Evolutionary conservation across 352 stramenopile genomes (phyloP).

Genomic region (Globisporangium carolinianum): DNA sequence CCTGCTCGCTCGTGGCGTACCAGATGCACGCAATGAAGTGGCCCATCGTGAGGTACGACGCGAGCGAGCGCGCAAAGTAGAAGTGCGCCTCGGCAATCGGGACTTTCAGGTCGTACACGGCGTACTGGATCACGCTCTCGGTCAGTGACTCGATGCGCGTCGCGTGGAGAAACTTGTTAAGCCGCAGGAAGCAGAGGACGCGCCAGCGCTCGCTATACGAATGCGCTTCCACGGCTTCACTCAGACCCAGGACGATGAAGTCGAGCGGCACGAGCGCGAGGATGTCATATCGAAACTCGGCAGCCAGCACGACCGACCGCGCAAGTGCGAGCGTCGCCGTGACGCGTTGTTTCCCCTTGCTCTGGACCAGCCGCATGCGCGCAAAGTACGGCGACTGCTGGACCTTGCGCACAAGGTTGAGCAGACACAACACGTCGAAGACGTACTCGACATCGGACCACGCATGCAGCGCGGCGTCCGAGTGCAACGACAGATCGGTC

Average conservation of each 20-base stretch:
- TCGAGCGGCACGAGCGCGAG: slow-evolving; percentile 45
- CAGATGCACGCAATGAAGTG: slow-evolving; percentile 60
- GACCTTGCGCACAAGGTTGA: slow-evolving; percentile 39
- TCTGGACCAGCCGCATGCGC: slow-evolving; percentile 1
- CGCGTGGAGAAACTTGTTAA: slow-evolving; percentile 47
- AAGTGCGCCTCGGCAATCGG: slow-evolving; percentile 32
- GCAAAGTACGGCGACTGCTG: slow-evolving; percentile 13
- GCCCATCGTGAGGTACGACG: slow-evolving; percentile 46
- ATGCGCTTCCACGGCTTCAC: slow-evolving; percentile 3
- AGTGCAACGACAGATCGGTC: slow-evolving; percentile 25
- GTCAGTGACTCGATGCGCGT: slow-evolving; percentile 29
- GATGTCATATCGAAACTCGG: slow-evolving; percentile 30
- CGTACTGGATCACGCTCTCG: slow-evolving; percentile 50
- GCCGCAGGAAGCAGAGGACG: slow-evolving; percentile 32
- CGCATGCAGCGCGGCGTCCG: slow-evolving; percentile 10
- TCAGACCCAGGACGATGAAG: slow-evolving; percentile 22
- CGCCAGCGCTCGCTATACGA: slow-evolving; percentile 29
- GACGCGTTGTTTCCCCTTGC: not conserved
- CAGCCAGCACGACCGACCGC: slow-evolving; percentile 12
- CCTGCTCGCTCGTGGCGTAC: slow-evolving; percentile 38
- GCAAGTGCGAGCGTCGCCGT: not conserved
- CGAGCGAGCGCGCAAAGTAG: slow-evolving; percentile 38
- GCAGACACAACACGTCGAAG: slow-evolving; percentile 37
- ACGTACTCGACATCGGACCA: slow-evolving; percentile 54
- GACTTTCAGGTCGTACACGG: slow-evolving; percentile 49